These are phyloP conservation scores for Tetrahymena elliotti DNA, from an alignment of 73 alveolate species.

Conservation along the genomic window DNA sequence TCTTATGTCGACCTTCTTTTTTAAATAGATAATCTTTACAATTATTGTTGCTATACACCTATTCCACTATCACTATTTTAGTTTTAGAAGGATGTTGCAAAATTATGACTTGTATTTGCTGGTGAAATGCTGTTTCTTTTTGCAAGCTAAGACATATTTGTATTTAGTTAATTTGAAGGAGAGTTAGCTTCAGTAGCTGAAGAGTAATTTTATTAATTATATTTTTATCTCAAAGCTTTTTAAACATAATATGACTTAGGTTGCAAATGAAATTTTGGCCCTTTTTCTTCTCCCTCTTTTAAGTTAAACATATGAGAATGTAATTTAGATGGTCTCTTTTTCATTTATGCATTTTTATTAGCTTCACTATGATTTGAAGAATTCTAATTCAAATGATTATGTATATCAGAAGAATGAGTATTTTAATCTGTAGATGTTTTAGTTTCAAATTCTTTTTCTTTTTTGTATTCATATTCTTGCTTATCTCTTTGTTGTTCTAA, in stretches of 20 bases:
- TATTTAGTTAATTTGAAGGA: background rate
- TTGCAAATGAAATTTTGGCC: background rate
- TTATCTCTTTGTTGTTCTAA: background rate
- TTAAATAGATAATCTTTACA: background rate
- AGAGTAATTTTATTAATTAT: background rate
- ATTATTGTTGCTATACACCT: background rate
- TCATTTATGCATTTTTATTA: background rate
- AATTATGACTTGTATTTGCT: background rate
- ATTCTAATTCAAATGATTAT: background rate
- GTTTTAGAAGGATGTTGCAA: background rate
- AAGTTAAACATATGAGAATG: background rate
- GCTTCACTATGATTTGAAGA: background rate
- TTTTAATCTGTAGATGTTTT: background rate
- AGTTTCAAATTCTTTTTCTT: background rate
- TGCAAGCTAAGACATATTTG: background rate
- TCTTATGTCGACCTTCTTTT: background rate
- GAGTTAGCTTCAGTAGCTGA: background rate
- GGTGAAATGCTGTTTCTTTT: background rate
- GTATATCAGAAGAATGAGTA: background rate
- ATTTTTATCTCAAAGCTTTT: background rate
- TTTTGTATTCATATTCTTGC: background rate
- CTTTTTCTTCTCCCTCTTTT: background rate
- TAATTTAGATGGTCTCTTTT: background rate
- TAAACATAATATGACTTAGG: background rate
- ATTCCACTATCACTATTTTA: background rate